A percentile compares a stretch with the other conserved stretches of the same genome.
Conservation (phyloP, 148 eudicot genomes). For the Rhododendron williamsianum region DNA sequence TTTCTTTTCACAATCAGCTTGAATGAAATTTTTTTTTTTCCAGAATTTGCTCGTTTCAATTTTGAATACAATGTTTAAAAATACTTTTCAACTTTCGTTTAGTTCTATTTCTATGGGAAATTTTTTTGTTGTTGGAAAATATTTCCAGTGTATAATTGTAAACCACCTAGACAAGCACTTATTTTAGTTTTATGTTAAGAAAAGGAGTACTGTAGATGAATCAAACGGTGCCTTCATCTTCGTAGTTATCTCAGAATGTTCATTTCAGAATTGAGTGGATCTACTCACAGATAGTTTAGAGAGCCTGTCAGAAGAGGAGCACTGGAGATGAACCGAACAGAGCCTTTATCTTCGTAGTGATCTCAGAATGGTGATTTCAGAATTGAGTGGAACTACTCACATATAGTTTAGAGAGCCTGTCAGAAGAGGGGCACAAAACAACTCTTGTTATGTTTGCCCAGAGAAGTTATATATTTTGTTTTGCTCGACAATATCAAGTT, state of each 20-base stretch:
- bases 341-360: neutral
- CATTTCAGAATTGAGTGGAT: neutral
- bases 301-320: slow-evolving; percentile 18
- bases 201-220: neutral
- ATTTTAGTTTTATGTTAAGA: neutral
- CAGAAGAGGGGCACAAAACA: slow-evolving; percentile 15
- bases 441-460: neutral
- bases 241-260: neutral
- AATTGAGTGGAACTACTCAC: slow-evolving; percentile 6
- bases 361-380: neutral
- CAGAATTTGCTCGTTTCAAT: neutral
- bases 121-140: neutral
- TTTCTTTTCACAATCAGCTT: neutral
- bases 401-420: slow-evolving; percentile 12
- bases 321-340: neutral
- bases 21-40: neutral
- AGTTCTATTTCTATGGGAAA: neutral
- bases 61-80: neutral
- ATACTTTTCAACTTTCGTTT: neutral
- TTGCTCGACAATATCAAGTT: neutral
- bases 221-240: neutral
- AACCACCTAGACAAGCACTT: neutral
- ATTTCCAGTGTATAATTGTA: neutral
- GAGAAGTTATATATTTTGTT: neutral
- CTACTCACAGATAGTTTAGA: slow-evolving; percentile 13